Conservation (phyloP, 2,329 filamentous ascomycete species). For the Colletotrichum sp. region DNA sequence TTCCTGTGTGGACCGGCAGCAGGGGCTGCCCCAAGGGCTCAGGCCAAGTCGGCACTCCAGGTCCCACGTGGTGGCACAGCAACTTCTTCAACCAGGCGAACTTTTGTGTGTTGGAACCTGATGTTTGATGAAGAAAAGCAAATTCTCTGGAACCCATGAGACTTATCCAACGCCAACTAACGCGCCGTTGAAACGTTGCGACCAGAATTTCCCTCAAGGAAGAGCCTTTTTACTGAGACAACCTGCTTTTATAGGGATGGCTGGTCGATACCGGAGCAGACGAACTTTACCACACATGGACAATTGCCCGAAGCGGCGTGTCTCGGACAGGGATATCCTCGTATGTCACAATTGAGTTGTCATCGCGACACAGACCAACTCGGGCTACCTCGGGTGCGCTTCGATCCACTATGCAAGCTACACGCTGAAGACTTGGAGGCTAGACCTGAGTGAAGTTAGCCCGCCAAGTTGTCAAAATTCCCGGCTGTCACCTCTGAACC, state of each 20-base stretch:
- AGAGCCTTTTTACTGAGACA: not conserved
- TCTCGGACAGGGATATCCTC: conserved; percentile 1
- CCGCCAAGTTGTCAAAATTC: not conserved
- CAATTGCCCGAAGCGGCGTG: not conserved
- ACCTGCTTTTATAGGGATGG: not conserved
- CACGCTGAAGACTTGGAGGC: not conserved
- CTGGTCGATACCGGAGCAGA: not conserved
- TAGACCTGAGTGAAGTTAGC: not conserved
- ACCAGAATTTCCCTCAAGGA: not conserved
- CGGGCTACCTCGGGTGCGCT: not conserved
- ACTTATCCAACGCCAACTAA: not conserved
- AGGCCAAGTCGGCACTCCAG: not conserved
- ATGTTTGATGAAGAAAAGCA: not conserved
- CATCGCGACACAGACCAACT: not conserved
- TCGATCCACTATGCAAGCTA: not conserved
- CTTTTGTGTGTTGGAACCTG: not conserved
- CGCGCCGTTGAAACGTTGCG: not conserved
- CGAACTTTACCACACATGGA: conserved; percentile 4
- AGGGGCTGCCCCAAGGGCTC: not conserved
- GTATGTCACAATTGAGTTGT: not conserved
- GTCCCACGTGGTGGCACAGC: not conserved
- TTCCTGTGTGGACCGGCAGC: not conserved
- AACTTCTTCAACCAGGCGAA: not conserved
- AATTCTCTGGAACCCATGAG: not conserved
- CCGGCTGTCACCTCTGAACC: not conserved